A percentile compares a stretch with the other conserved stretches of the same genome.
These are phyloP conservation scores for Lasiosphaeriaceae sp. DNA, from an alignment of 495 filamentous ascomycete genomes.

Conservation along the genomic window DNA sequence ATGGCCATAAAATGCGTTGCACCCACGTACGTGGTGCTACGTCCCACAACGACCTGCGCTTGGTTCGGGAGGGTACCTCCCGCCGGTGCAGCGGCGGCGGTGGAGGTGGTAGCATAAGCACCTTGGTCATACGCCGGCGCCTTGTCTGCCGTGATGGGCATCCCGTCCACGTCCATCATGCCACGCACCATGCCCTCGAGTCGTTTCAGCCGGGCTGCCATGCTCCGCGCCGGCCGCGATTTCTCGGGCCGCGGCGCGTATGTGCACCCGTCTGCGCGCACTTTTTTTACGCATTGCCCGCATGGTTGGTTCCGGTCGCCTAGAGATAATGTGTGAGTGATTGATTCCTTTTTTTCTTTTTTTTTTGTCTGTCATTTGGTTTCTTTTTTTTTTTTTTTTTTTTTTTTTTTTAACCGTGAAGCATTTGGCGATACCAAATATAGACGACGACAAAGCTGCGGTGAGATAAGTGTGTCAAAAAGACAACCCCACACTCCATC, in stretches of 20 bases:
- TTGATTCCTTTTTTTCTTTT: neutral
- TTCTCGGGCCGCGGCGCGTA: conserved; percentile 44
- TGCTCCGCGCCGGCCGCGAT: conserved; percentile 32
- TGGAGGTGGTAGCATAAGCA: neutral
- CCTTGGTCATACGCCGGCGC: conserved; percentile 10
- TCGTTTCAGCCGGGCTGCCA: conserved; percentile 48
- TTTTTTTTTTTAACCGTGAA: neutral
- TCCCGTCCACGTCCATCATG: conserved; percentile 38
- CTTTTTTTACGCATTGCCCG: conserved; percentile 44
- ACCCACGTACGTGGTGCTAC: conserved; percentile 42
- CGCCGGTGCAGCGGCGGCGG: conserved; percentile 2
- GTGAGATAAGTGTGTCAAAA: too few relatives aligned
- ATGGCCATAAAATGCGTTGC: conserved; percentile 57
- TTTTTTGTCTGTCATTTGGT: neutral
- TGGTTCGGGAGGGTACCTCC: conserved; percentile 1
- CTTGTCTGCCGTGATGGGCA: conserved; percentile 1
- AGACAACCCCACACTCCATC: too few relatives aligned
- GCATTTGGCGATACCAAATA: neutral
- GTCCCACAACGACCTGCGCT: conserved; percentile 26
- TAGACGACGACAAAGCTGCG: too few relatives aligned
- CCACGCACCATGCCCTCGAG: conserved; percentile 51
- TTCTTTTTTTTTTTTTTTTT: neutral
- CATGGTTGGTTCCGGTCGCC: conserved; percentile 23
- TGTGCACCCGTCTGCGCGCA: conserved; percentile 35
- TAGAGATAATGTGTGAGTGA: neutral